Conservation (phyloP, 2,329 filamentous ascomycete species). For the Ophiostoma sp. region DNA sequence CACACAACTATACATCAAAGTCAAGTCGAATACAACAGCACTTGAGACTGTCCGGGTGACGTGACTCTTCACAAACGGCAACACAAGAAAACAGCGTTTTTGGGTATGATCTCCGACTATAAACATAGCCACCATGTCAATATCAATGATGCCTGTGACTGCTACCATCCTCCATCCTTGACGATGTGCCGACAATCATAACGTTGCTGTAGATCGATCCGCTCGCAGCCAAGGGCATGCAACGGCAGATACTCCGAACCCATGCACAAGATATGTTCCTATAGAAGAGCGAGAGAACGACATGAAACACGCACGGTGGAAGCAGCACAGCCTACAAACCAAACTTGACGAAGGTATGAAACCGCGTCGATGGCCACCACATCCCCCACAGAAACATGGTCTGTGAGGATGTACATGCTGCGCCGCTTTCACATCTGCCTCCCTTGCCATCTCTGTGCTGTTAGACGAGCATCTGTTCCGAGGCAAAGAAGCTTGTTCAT, state of each 20-base stretch:
- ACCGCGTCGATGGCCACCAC: not conserved
- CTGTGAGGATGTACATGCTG: not conserved
- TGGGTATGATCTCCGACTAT: too few species aligned
- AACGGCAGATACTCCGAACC: not conserved
- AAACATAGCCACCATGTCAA: not conserved
- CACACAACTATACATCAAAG: too few species aligned
- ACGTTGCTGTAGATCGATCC: not conserved
- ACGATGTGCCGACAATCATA: not conserved
- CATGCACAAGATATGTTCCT: not conserved
- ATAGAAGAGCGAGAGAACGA: too few species aligned
- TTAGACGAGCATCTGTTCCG: not conserved
- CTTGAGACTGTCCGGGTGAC: too few species aligned
- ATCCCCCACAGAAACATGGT: not conserved
- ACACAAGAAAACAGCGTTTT: too few species aligned
- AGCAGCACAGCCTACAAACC: constrained; percentile 1
- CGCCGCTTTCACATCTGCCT: not conserved
- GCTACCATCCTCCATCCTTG: not conserved
- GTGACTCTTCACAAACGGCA: too few species aligned
- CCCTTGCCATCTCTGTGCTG: too few species aligned
- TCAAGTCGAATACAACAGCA: too few species aligned
- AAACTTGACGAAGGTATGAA: not conserved
- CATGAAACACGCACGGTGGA: not conserved
- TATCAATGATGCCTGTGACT: too few species aligned
- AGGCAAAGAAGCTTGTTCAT: not conserved
- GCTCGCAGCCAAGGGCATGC: not conserved